These are phyloP conservation scores for Amylostereum chailletii DNA, from an alignment of 1,284 basidiomycete species.

Conservation along the genomic window DNA sequence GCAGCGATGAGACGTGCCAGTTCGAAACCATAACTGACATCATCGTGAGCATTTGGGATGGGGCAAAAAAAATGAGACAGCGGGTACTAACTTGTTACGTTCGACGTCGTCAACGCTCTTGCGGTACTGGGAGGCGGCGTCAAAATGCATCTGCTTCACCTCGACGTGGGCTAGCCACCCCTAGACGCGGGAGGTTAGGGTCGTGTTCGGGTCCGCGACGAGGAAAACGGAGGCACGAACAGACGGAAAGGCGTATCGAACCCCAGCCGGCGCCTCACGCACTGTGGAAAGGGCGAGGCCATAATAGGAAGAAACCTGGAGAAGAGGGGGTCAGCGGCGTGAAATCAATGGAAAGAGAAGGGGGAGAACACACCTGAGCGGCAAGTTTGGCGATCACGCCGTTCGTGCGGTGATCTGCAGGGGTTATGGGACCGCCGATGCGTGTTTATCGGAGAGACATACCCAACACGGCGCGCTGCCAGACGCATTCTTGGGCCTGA, in stretches of 20 bases:
- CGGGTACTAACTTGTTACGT: slow-evolving; percentile 48
- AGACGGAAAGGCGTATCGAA: slow-evolving; percentile 42
- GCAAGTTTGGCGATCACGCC: slow-evolving; percentile 83
- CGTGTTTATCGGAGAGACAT: slow-evolving; percentile 4
- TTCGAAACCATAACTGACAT: slow-evolving; percentile 73
- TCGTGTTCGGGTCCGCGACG: neutral
- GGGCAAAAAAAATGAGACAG: neutral
- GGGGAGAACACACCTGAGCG: slow-evolving; percentile 39
- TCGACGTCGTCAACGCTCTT: slow-evolving; percentile 91
- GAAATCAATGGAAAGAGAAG: neutral
- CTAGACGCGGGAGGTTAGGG: slow-evolving; percentile 27
- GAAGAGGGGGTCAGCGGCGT: neutral
- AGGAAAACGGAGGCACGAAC: slow-evolving; percentile 26
- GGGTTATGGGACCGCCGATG: neutral
- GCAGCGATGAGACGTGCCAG: slow-evolving; percentile 69
- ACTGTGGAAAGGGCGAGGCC: slow-evolving; percentile 43
- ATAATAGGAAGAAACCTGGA: slow-evolving; percentile 67
- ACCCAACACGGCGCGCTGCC: slow-evolving; percentile 90
- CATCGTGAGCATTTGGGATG: neutral
- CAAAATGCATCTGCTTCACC: slow-evolving; percentile 82
- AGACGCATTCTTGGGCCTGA: slow-evolving; percentile 95
- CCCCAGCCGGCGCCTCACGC: slow-evolving; percentile 36
- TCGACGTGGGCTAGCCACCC: slow-evolving; percentile 79
- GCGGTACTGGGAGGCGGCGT: slow-evolving; percentile 84
- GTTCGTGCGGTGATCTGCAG: slow-evolving; percentile 72